Evolutionary conservation across 192 early-diverging fungal genomes (phyloP).

Genomic region (Chytriomyces hyalinus): DNA sequence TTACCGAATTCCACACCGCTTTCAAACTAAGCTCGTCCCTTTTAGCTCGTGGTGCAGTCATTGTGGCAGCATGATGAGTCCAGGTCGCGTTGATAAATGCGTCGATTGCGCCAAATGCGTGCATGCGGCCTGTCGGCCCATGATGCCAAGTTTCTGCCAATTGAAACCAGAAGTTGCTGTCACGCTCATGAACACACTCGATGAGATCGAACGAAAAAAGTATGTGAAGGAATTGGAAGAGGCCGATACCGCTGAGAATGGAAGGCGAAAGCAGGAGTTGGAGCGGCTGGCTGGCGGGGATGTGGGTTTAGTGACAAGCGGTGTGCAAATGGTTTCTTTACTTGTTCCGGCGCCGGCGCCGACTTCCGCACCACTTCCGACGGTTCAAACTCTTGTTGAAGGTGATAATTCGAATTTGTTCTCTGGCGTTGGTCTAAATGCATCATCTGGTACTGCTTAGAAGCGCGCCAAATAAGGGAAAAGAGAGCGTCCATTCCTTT

Average conservation of each 20-base stretch:
- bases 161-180: constrained; percentile 72
- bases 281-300: constrained; percentile 37
- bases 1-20: constrained; percentile 96
- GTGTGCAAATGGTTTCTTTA: neutral
- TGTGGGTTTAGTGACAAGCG: neutral
- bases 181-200: neutral
- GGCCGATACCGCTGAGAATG: constrained; percentile 53
- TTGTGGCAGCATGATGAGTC: constrained; percentile 94
- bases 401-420: neutral
- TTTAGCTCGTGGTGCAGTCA: constrained; percentile 94
- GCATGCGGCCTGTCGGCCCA: constrained; percentile 81
- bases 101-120: constrained; percentile 81
- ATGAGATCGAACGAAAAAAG: constrained; percentile 76
- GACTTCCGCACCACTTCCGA: neutral
- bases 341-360: too few species aligned
- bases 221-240: constrained; percentile 68
- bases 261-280: constrained; percentile 53
- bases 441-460: neutral
- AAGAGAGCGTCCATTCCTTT: neutral
- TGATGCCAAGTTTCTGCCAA: constrained; percentile 92
- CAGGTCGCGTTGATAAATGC: constrained; percentile 55
- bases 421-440: neutral
- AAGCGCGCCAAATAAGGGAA: neutral
- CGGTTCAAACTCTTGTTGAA: too few species aligned
- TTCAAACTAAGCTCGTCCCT: constrained; percentile 74